Base-by-base conservation (phyloP, 768 basidiomycete species). In the Boletus eberwhitei region DNA sequence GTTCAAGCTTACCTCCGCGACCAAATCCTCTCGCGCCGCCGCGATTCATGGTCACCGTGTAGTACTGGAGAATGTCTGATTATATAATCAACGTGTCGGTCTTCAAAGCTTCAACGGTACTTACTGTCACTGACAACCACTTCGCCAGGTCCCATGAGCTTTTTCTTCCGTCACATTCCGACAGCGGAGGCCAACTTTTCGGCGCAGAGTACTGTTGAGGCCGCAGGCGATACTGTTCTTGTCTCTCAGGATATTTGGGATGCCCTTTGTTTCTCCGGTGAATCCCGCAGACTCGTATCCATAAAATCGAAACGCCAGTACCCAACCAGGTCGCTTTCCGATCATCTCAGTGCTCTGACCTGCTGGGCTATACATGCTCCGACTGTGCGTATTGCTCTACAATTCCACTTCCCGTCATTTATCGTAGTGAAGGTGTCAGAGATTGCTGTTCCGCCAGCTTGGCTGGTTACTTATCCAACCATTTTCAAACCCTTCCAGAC, bases 21-120 rank as follows among this genome's bases (percentile, higher is more conserved):
- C 77, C 71, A 64, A 76, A 80, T 56, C 82, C 82, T 75, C 85
- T 73, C 55, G 64, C 55, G 50, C 76, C 72, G 56, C 84, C 82
- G 57, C 86, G 77, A 70, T 65, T 78, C 80, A 84, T 83, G 64
- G 43, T 56, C 19, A 17, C 11, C 8, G 47, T 41, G 34, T n/a
- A 29, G 29, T 9, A 29, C 29, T 49, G 21, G 11, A 31, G 24
- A 53, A 31, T 11, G 21, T 6, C 9, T 44, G 48, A 57, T 70
- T 66, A 71, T 53, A n/a, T 70, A 66, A 68, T 62, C 53, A 14
- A 9, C 29, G 11, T 6, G 24, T 26, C 24, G 4, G 12, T 8
- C 22, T 5, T 21, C 17, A 21, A 17, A 12, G 17, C 3, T 29
- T 31, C 26, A 6, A 42, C 5, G n/a, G n/a, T n/a, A n/a, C n/a